Base-by-base conservation (phyloP, 2,329 filamentous ascomycete species). In the Xylariales sp. region DNA sequence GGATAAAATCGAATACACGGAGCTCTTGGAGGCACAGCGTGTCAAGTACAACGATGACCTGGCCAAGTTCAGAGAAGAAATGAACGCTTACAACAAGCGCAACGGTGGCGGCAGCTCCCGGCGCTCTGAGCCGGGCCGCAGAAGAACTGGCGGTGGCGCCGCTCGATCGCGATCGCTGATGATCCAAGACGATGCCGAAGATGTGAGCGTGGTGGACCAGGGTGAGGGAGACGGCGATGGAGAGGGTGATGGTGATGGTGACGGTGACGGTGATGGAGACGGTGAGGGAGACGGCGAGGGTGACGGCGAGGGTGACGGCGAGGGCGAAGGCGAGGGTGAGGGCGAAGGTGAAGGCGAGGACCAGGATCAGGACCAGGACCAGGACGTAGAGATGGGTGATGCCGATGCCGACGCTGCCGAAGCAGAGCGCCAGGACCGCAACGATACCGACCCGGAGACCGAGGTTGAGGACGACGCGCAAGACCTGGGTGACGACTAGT, bases 1-100 rank as follows among this genome's bases (percentile, higher is more conserved):
- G 16, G 64, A 72, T 34, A 72, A 68, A 52, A 70, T 74, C 18
- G 66, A 69, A 36, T 78, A 67, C 38, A 63, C 72, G 43, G n/a
- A n/a, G n/a, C n/a, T n/a, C n/a, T n/a, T n/a, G n/a, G n/a, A n/a
- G n/a, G n/a, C n/a, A n/a, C n/a, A n/a, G n/a, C n/a, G n/a, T n/a
- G 47, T 57, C 5, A 65, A 63, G 16, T 65, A 64, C 35, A 62
- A 67, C 38, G 49, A 61, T 34, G 62, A 62, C 37, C 48, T 65
- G 28, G 56, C 41, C 28, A 57, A 63, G 46, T 66, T 66, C 54
- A 61, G 67, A 45, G 63, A 66, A 54, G 61, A 63, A n/a, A 65
- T 64, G 46, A 63, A 63, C 27, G 61, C 48, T 17, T 62, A 57
- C 44, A 59, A 61, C 38, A 47, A 54, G 23, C 55, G 48, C 42